These are phyloP conservation scores for Salix exigua DNA, from an alignment of 345 rosid genomes.

Conservation along the genomic window DNA sequence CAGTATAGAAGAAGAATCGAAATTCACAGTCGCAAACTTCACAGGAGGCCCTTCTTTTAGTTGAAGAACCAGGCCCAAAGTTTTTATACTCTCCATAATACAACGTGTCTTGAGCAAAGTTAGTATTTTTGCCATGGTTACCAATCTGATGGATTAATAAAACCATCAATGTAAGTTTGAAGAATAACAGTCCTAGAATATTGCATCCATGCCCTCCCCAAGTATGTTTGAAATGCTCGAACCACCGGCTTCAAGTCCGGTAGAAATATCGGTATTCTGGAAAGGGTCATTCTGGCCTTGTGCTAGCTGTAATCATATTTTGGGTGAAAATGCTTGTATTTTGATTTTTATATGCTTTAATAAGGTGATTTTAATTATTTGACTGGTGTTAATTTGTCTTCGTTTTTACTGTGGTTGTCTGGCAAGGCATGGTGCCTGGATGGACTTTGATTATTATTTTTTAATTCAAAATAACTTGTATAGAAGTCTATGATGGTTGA, in stretches of 20 bases:
- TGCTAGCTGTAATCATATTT: conserved; percentile 64
- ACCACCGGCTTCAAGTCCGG: conserved; percentile 51
- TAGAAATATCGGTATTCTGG: too few relatives aligned
- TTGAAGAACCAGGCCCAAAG: conserved; percentile 49
- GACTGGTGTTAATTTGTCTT: background rate
- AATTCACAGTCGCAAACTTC: too few relatives aligned
- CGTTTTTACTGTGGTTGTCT: background rate
- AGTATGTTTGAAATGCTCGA: conserved; percentile 38
- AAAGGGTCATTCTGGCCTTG: too few relatives aligned
- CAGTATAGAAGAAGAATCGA: background rate
- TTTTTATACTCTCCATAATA: conserved; percentile 45
- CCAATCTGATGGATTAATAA: conserved; percentile 60
- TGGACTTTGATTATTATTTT: background rate
- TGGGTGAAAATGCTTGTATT: background rate
- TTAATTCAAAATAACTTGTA: background rate
- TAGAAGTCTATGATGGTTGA: background rate
- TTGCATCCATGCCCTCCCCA: conserved; percentile 75
- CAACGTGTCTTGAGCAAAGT: conserved; percentile 36
- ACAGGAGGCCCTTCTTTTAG: conserved; percentile 29
- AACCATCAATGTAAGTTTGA: conserved; percentile 42
- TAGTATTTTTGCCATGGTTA: conserved; percentile 29
- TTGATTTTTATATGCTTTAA: background rate
- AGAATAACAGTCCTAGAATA: conserved; percentile 62
- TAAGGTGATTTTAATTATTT: conserved; percentile 39
- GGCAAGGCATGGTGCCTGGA: background rate